These are phyloP conservation scores for Neurospora pannonica DNA, from an alignment of 495 filamentous ascomycete species.

Conservation along the genomic window DNA sequence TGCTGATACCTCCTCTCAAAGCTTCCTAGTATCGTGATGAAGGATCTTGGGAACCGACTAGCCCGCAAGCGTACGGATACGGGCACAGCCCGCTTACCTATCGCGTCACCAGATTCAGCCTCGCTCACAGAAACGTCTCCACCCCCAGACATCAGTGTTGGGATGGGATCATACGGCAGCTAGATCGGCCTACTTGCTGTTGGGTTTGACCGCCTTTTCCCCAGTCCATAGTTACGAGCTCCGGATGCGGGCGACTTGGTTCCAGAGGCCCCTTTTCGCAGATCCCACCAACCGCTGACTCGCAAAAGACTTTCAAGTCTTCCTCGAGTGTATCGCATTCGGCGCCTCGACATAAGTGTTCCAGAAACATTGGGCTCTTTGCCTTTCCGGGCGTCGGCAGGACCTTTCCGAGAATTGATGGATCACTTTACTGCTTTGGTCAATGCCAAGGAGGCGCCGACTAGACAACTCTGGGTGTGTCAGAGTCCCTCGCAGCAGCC, in stretches of 20 bases:
- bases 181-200: background rate
- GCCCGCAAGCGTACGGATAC: background rate
- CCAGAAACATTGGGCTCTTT: background rate
- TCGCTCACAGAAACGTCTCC: background rate
- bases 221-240: background rate
- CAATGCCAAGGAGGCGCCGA: background rate
- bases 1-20: background rate
- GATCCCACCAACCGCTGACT: background rate
- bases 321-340: background rate
- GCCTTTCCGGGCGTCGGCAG: background rate
- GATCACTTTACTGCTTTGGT: background rate
- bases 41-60: background rate
- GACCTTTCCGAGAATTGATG: background rate
- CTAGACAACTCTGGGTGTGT: background rate
- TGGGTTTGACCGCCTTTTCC: background rate
- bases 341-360: background rate
- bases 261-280: background rate
- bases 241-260: background rate
- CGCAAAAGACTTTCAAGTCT: background rate
- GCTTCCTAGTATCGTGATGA: background rate
- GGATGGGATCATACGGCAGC: background rate
- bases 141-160: background rate
- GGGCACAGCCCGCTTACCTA: background rate
- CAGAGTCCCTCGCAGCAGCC: background rate
- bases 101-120: background rate